Evolutionary conservation across 2,329 filamentous ascomycete species (phyloP).

Genomic region (Laburnicola sp.): DNA sequence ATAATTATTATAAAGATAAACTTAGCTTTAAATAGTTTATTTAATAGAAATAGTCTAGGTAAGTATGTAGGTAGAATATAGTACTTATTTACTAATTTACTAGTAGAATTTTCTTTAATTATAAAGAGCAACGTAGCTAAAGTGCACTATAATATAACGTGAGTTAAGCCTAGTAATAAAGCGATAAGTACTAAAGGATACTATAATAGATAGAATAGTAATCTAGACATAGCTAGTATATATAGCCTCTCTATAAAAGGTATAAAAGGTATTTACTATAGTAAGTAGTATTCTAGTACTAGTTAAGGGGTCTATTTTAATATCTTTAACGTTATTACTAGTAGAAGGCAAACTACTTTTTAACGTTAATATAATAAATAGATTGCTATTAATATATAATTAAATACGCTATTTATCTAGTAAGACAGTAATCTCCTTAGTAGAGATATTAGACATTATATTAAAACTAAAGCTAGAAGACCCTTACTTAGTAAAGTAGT

Average conservation of each 20-base stretch:
- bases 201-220: conserved; percentile 3
- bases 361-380: too few relatives aligned
- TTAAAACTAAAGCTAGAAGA: too few relatives aligned
- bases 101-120: background rate
- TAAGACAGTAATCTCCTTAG: too few relatives aligned
- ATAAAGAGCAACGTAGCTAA: background rate
- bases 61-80: conserved; percentile 14
- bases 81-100: conserved; percentile 10
- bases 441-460: too few relatives aligned
- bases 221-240: conserved; percentile 9
- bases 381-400: too few relatives aligned
- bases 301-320: conserved; percentile 6
- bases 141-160: background rate
- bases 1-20: too few relatives aligned
- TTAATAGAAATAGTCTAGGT: conserved; percentile 15
- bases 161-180: background rate
- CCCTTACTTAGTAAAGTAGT: too few relatives aligned
- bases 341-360: background rate
- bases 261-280: conserved; percentile 10
- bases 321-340: conserved; percentile 7
- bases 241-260: conserved; percentile 12
- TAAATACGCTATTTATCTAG: too few relatives aligned
- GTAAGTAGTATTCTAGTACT: conserved; percentile 17
- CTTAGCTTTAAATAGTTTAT: conserved; percentile 4
- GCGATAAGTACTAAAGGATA: conserved; percentile 10